Evolutionary conservation across 495 filamentous ascomycete genomes (phyloP).

Genomic region (Penicillium cosmopolitanum): DNA sequence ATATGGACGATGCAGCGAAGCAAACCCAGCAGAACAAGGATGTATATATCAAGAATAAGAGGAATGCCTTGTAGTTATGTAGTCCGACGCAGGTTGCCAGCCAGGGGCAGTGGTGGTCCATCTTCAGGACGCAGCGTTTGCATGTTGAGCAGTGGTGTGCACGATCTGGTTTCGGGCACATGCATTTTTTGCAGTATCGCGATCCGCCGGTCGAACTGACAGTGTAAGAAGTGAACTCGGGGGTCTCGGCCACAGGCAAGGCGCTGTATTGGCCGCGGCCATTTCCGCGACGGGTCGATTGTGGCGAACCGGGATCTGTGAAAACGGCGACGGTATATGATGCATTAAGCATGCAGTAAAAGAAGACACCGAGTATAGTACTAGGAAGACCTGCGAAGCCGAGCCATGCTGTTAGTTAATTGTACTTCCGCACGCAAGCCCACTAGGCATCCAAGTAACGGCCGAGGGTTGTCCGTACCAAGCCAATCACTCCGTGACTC

Average conservation of each 20-base stretch:
- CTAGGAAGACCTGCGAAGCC: slow-evolving; percentile 38
- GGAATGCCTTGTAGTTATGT: slow-evolving; percentile 91
- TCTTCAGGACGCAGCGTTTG: slow-evolving; percentile 91
- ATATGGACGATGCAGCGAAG: slow-evolving; percentile 70
- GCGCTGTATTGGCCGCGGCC: slow-evolving; percentile 58
- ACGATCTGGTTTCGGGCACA: slow-evolving; percentile 89
- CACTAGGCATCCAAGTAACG: neutral
- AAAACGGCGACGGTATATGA: slow-evolving; percentile 92
- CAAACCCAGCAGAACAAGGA: slow-evolving; percentile 82
- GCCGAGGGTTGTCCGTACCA: slow-evolving; percentile 52
- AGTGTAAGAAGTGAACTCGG: slow-evolving; percentile 71
- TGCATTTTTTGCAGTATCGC: slow-evolving; percentile 97
- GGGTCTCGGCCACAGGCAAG: slow-evolving; percentile 64
- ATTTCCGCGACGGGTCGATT: slow-evolving; percentile 43
- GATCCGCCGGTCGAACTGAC: slow-evolving; percentile 86
- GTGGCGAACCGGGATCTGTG: slow-evolving; percentile 77
- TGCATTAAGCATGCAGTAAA: slow-evolving; percentile 83
- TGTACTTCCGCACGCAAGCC: neutral
- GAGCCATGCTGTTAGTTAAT: slow-evolving; percentile 1
- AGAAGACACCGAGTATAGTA: slow-evolving; percentile 63
- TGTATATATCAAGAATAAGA: slow-evolving; percentile 92
- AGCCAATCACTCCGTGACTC: slow-evolving; percentile 63
- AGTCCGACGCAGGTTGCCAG: slow-evolving; percentile 93
- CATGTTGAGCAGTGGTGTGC: slow-evolving; percentile 96
- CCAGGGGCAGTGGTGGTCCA: slow-evolving; percentile 99